Evolutionary conservation across 1,139 yeast species (phyloP), one percentile per base, ranked within the genome.

Genomic region (Lizanozyma gosingica): DNA sequence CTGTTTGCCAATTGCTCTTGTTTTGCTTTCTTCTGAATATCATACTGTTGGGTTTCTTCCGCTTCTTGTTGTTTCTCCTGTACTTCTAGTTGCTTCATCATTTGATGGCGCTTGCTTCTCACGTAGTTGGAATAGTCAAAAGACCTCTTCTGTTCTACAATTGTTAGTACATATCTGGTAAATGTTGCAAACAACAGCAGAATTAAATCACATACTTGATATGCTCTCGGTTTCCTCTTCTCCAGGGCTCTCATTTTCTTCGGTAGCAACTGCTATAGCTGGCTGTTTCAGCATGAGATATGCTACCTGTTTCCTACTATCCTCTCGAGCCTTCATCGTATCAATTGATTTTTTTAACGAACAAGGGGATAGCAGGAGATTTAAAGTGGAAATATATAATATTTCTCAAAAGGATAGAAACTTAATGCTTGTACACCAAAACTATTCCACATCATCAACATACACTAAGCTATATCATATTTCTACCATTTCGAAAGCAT

Each of bases 61-160:
- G 9, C 9, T 15, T 4, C 15, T 18, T 37, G 17, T 2, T 8
- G n/a, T 14, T 32, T 36, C 14, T 22, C 4, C 16, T 37, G 29
- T 29, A 37, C 41, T 6, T 35, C 34, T 15, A 35, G 34, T 11
- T 6, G 18, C 4, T 35, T 2, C 15, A 37, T 35, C 3, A 17
- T 4, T 14, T 39, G 41, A 9, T 18, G 34, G 15, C 40, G 36
- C 17, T 41, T 41, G 14, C 39, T 41, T 16, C 41, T n/a, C 4
- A 41, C 37, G 33, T 41, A 41, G 33, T 41, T 41, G 3, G 41
- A 39, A 18, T 37, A 41, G 14, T 41, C 43, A 37, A 41, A 41
- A 4, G 43, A 41, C 17, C 18, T 27, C 18, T 41, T 41, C 27
- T 41, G 43, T 1, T 38, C 43, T 41, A 34, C 2, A 4, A 8